Base-by-base conservation (phyloP, 495 filamentous ascomycete species). In the Ramalina peruviana region DNA sequence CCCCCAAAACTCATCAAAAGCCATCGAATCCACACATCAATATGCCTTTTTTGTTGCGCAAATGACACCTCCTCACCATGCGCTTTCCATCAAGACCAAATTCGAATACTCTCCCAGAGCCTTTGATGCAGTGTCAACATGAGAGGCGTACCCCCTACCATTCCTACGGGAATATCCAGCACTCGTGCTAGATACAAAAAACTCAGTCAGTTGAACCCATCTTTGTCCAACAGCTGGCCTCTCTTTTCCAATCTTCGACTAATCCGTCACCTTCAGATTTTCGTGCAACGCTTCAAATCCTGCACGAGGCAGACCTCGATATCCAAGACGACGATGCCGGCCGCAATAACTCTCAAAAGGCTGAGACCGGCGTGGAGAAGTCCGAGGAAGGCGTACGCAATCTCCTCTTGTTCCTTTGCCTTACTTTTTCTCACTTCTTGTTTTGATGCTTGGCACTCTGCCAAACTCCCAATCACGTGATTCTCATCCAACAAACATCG, bases 301-400 rank as follows among this genome's bases (percentile, higher is more conserved):
- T 95, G 58, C 75, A 85, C 58, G 88, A 97, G 72, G 74, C 86
- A 59, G 85, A 96, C 52, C 83, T 97, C 67, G 92, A 96, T 62
- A 62, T 66, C 52, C 63, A 78, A 60, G 82, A 85, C 52, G 82
- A 85, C 58, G 81, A 83, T 52, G 67, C 72, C 52, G 76, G 80
- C 58, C 70, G 74, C 56, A 70, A 75, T 67, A 69, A 75, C 67
- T 69, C 78, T 69, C 75, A 86, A 66, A 80, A 86, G 75, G 86
- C 95, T 63, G 88, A 93, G 60, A 95, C 90, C 51, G 92, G 92
- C 57, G 92, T 98, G 53, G 92, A 98, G 68, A 89, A 93, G 63
- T 82, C 77, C 50, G 92, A 98, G 67, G 90, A 98, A 75, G 89
- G 85, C 71, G 92, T 95, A 67, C 79, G 89, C 88, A 13, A 5